phyloP scores from a whole-genome alignment of 2,329 filamentous ascomycete genomes.

The Juglanconis juglandina region DNA sequence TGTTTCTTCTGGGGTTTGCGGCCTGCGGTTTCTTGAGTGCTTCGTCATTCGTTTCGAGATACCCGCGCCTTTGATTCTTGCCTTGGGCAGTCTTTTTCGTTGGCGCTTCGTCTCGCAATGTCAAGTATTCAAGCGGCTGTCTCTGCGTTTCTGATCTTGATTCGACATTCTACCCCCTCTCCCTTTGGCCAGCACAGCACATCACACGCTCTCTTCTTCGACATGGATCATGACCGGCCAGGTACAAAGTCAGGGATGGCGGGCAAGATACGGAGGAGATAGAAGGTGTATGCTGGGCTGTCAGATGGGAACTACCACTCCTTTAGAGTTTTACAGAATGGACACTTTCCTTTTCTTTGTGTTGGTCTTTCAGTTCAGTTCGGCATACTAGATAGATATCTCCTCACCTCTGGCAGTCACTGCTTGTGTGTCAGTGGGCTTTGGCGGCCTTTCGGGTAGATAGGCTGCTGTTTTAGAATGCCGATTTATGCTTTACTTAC shows the following conservation, averaged over 20 bases:
- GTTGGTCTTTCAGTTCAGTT: neutral
- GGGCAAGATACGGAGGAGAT: neutral
- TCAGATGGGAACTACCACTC: neutral
- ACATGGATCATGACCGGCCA: neutral
- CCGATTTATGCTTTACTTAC: neutral
- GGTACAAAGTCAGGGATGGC: neutral
- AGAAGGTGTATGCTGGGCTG: neutral
- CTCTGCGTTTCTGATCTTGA: neutral
- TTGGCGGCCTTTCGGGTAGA: neutral
- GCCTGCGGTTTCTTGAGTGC: constrained; percentile 17
- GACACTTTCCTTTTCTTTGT: neutral
- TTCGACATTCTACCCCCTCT: constrained; percentile 4
- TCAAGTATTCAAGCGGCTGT: neutral
- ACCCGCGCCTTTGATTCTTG: constrained; percentile 10
- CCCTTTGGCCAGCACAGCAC: constrained; percentile 5
- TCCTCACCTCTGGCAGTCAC: neutral
- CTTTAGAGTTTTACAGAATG: neutral
- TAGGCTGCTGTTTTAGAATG: neutral
- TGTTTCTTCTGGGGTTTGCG: constrained; percentile 14
- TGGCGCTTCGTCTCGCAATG: neutral
- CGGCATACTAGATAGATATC: neutral
- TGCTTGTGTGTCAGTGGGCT: neutral
- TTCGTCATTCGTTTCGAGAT: constrained; percentile 14
- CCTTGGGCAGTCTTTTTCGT: constrained; percentile 5
- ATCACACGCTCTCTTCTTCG: neutral